A percentile compares a stretch with the other conserved stretches of the same genome.
These are phyloP conservation scores for Tardiomyces digboiensis DNA, from an alignment of 1,139 yeast genomes.

Conservation along the genomic window DNA sequence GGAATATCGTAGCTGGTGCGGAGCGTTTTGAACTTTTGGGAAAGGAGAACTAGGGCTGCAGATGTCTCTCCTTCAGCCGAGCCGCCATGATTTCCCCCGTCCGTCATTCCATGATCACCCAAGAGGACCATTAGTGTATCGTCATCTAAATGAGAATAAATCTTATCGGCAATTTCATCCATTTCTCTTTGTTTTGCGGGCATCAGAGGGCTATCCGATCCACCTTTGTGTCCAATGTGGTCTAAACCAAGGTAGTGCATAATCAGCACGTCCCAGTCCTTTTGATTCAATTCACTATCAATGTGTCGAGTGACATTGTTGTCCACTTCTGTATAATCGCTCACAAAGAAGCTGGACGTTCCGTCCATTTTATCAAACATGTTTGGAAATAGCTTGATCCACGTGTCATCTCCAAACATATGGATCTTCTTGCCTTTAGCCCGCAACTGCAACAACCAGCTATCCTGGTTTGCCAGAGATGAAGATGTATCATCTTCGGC, in stretches of 20 bases:
- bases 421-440: conserved; percentile 41
- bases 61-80: conserved; percentile 88
- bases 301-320: conserved; percentile 87
- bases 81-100: conserved; percentile 75
- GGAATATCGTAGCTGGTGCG: conserved; percentile 17
- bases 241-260: conserved; percentile 90
- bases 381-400: conserved; percentile 80
- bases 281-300: conserved; percentile 37
- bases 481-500: conserved; percentile 87
- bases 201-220: conserved; percentile 78
- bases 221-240: conserved; percentile 97
- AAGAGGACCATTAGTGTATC: conserved; percentile 62
- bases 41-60: conserved; percentile 64
- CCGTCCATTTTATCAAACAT: conserved; percentile 67
- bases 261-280: conserved; percentile 74
- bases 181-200: conserved; percentile 71
- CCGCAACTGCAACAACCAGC: conserved; percentile 71
- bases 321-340: conserved; percentile 87
- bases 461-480: conserved; percentile 66
- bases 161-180: conserved; percentile 52
- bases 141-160: conserved; percentile 44
- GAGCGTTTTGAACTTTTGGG: conserved; percentile 41
- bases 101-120: conserved; percentile 97
- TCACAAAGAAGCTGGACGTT: conserved; percentile 87
- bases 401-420: conserved; percentile 96